Evolutionary conservation across 495 filamentous ascomycete genomes (phyloP), one percentile per base, ranked within the genome.

Genomic region (Neurospora sp.): DNA sequence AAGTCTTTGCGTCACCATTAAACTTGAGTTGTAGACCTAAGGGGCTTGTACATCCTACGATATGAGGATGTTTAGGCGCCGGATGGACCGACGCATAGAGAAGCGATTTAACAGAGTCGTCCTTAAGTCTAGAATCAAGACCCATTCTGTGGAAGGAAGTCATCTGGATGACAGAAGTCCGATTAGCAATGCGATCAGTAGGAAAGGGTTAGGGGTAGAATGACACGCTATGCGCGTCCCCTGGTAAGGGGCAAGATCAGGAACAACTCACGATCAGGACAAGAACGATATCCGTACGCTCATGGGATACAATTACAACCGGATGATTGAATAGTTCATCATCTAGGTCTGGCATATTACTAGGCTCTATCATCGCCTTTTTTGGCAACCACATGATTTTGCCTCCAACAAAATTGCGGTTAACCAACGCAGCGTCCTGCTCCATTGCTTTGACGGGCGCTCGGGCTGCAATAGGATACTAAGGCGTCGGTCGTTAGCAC

Each of bases 71-170:
- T n/a, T 3, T 8, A n/a, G 18, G 42, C 2, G 42, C 42, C 18
- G 18, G 42, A 20, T 45, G 8, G 42, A 45, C 18, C 7, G 42
- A 7, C 18, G 42, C 42, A 2, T 45, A 45, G 7, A 45, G 18
- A n/a, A n/a, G 2, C 0, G 10, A 3, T 10, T 12, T 8, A 9
- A 10, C 9, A 39, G 39, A 39, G 39, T 9, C 39, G 39, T 7
- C 7, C 0, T 3, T 8, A 39, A 1, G 9, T 39, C 39, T 39
- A 9, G 1, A 10, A 3, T 40, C 39, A 10, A 45, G 18, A 1
- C 44, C 44, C 18, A 4, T 0, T 20, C 3, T 3, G 0, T 0
- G 0, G n/a, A 53, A 53, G 0, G n/a, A 12, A 0, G 45, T 53
- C 0, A 53, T 12, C 45, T 53, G 9, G n/a, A 10, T 53, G 8